Percentiles rank a stretch among this genome's conserved stretches.
Evolutionary conservation across 2,329 filamentous ascomycete species (phyloP).

Genomic region (Trichophyton simii): DNA sequence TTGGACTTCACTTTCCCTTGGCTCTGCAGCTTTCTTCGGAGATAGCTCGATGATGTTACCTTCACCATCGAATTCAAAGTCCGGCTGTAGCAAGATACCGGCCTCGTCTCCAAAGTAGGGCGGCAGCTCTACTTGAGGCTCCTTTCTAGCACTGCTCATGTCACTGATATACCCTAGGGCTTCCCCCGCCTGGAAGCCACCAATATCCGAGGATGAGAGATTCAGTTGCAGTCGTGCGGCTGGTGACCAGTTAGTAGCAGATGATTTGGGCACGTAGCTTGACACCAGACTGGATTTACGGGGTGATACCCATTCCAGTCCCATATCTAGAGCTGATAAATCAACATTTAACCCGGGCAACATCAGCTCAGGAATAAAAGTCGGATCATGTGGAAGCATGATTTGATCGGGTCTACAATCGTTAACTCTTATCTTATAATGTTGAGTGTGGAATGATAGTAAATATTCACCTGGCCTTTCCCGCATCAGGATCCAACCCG

Average conservation of each 20-base stretch:
- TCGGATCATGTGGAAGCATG: slow-evolving; percentile 67
- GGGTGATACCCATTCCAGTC: slow-evolving; percentile 22
- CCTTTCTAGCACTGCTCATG: slow-evolving; percentile 25
- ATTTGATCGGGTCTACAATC: slow-evolving; percentile 58
- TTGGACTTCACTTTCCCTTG: neutral
- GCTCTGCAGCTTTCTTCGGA: slow-evolving; percentile 1
- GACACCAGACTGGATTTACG: slow-evolving; percentile 24
- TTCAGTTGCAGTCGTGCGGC: slow-evolving; percentile 28
- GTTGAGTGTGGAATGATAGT: neutral
- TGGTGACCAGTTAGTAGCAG: slow-evolving; percentile 16
- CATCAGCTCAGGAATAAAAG: slow-evolving; percentile 56
- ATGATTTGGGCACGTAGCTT: slow-evolving; percentile 23
- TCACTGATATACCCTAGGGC: slow-evolving; percentile 32
- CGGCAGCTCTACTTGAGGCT: slow-evolving; percentile 18
- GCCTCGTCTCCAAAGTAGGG: slow-evolving; percentile 30
- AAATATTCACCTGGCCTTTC: slow-evolving; percentile 53
- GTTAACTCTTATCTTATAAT: neutral
- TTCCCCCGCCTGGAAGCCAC: slow-evolving; percentile 23
- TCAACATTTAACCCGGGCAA: slow-evolving; percentile 49
- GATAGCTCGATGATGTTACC: slow-evolving; percentile 44
- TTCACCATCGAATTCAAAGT: slow-evolving; percentile 50
- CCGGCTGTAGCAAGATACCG: slow-evolving; percentile 39
- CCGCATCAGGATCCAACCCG: slow-evolving; percentile 57
- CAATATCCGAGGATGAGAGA: slow-evolving; percentile 39
- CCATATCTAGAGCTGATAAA: slow-evolving; percentile 34